Conservation (phyloP, 441 rosid genomes). For the Viola pubescens region DNA sequence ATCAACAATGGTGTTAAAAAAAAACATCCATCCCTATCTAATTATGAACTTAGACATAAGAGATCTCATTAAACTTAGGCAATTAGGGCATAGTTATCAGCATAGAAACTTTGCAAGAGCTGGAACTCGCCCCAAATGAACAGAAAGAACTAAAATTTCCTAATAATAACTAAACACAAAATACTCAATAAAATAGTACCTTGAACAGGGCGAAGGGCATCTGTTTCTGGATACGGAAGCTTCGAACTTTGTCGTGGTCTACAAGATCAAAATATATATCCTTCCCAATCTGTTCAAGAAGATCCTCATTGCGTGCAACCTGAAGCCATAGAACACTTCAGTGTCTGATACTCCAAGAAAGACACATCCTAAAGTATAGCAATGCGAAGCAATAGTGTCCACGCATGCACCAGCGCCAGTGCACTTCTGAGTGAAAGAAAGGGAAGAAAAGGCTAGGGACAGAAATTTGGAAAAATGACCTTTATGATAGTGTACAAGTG, state of each 20-base stretch:
- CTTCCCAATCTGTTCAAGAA: conserved; percentile 73
- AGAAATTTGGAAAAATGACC: conserved; percentile 25
- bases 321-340: conserved; percentile 23
- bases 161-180: neutral
- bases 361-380: neutral
- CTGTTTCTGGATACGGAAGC: conserved; percentile 85
- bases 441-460: neutral
- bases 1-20: too few species aligned
- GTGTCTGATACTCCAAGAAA: conserved; percentile 8
- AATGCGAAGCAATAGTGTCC: neutral
- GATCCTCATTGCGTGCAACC: conserved; percentile 86
- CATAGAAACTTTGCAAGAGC: too few species aligned
- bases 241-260: conserved; percentile 80
- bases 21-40: too few species aligned
- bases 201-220: conserved; percentile 61
- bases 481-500: conserved; percentile 88
- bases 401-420: neutral
- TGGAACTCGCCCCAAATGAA: too few species aligned
- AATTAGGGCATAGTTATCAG: too few species aligned
- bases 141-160: neutral
- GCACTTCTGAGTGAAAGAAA: conserved; percentile 6
- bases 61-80: too few species aligned
- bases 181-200: conserved; percentile 28
- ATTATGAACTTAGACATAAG: too few species aligned
- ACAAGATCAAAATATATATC: conserved; percentile 88